Conservation (phyloP, 805 yeast species). For the Teunomyces stri region DNA sequence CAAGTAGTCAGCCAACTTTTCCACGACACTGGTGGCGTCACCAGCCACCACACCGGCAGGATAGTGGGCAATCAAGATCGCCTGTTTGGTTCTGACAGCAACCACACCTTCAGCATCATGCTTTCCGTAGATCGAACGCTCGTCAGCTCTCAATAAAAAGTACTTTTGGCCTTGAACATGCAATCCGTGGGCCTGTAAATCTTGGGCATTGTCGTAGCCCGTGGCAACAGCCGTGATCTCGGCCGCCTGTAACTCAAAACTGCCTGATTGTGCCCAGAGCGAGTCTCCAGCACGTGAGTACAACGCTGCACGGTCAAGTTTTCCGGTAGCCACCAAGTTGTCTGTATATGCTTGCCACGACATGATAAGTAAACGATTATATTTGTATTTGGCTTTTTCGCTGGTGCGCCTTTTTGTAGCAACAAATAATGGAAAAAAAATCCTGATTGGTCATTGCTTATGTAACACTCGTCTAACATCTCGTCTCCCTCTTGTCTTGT, state of each 20-base stretch:
- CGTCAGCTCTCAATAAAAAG: constrained; percentile 85
- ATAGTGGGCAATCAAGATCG: constrained; percentile 90
- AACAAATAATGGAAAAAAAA: background rate
- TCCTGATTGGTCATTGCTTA: background rate
- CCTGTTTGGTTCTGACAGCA: constrained; percentile 91
- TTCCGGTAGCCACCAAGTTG: constrained; percentile 81
- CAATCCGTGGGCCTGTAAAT: constrained; percentile 81
- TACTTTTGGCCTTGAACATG: constrained; percentile 84
- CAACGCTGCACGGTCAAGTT: constrained; percentile 88
- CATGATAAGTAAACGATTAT: constrained; percentile 7
- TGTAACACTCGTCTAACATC: background rate
- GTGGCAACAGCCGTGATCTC: constrained; percentile 73
- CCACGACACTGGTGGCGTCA: constrained; percentile 92
- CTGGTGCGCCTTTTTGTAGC: background rate
- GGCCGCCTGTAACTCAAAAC: constrained; percentile 57
- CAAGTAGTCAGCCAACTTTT: constrained; percentile 92
- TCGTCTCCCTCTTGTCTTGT: too few relatives aligned
- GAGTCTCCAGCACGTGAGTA: constrained; percentile 95
- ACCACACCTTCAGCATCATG: constrained; percentile 83
- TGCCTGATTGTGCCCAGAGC: constrained; percentile 84
- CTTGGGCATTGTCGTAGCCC: constrained; percentile 78
- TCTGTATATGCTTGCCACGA: constrained; percentile 82
- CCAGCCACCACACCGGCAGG: constrained; percentile 90
- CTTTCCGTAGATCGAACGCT: constrained; percentile 91
- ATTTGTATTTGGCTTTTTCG: background rate